A percentile compares a stretch with the other conserved stretches of the same genome.
Conservation (phyloP, 2,329 filamentous ascomycete genomes). For the Remersonia thermophila region DNA sequence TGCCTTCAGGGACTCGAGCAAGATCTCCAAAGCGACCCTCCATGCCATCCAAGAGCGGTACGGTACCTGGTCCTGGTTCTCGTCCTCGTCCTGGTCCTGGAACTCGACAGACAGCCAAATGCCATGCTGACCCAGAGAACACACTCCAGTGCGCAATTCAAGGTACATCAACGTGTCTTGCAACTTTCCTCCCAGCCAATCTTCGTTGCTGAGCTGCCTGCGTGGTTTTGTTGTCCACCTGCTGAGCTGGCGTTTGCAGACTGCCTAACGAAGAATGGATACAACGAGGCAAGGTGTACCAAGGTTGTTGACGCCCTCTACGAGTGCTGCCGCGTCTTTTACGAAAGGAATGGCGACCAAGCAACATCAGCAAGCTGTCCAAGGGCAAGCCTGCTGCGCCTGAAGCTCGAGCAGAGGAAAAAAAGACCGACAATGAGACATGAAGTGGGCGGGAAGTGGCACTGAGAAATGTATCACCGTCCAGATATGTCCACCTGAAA, state of each 20-base stretch:
- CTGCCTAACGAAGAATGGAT: slow-evolving; percentile 74
- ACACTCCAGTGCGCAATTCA: slow-evolving; percentile 83
- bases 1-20: slow-evolving; percentile 43
- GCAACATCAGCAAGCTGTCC: slow-evolving; percentile 76
- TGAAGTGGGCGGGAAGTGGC: background rate
- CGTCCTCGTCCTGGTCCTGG: slow-evolving; percentile 29
- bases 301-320: slow-evolving; percentile 72
- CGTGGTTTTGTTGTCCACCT: background rate
- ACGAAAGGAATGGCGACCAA: slow-evolving; percentile 62
- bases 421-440: slow-evolving; percentile 14
- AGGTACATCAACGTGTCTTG: slow-evolving; percentile 47
- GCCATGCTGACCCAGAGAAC: background rate
- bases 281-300: slow-evolving; percentile 75
- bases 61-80: slow-evolving; percentile 31
- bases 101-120: no score
- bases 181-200: no score
- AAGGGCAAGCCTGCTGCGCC: slow-evolving; percentile 60
- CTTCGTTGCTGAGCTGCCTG: no score
- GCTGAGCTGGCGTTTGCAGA: slow-evolving; percentile 35
- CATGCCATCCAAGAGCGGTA: slow-evolving; percentile 77
- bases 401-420: slow-evolving; percentile 73
- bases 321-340: slow-evolving; percentile 85
- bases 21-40: slow-evolving; percentile 61
- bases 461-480: slow-evolving; percentile 20
- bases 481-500: slow-evolving; percentile 24